A percentile compares a stretch with the other conserved stretches of the same genome.
Evolutionary conservation across 2,329 filamentous ascomycete genomes (phyloP).

Genomic region (Penicillium sp.): DNA sequence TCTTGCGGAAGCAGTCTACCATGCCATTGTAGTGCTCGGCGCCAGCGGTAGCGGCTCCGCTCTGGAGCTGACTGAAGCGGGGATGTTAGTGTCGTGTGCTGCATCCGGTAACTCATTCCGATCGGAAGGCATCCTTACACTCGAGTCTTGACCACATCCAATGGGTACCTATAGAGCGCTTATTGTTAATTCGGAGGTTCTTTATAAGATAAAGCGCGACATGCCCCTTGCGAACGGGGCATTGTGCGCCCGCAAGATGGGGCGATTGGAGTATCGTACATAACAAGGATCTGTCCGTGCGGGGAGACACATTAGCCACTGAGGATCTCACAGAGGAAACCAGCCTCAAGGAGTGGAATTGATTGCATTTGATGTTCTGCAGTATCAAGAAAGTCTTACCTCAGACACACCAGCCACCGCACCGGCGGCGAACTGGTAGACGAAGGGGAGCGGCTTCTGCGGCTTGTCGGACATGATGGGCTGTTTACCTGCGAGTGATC

Average conservation of each 20-base stretch:
- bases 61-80: conserved; percentile 74
- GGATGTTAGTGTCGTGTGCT: conserved; percentile 6
- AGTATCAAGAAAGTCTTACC: conserved; percentile 54
- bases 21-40: conserved; percentile 93
- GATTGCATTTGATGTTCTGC: background rate
- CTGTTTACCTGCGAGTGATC: conserved; percentile 11
- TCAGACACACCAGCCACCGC: conserved; percentile 98
- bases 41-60: conserved; percentile 64
- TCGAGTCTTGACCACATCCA: conserved; percentile 98
- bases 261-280: conserved; percentile 20
- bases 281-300: conserved; percentile 29
- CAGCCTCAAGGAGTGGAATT: background rate
- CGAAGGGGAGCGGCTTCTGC: conserved; percentile 80
- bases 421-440: conserved; percentile 94
- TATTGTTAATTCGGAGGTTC: conserved; percentile 10
- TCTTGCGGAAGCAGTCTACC: conserved; percentile 97
- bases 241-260: background rate
- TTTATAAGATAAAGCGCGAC: background rate
- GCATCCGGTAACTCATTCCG: conserved; percentile 10
- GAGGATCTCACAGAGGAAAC: background rate
- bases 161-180: conserved; percentile 73
- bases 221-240: background rate
- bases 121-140: conserved; percentile 59
- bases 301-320: conserved; percentile 21
- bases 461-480: conserved; percentile 60